Conservation (phyloP, 495 filamentous ascomycete species). For the Podospora didyma region DNA sequence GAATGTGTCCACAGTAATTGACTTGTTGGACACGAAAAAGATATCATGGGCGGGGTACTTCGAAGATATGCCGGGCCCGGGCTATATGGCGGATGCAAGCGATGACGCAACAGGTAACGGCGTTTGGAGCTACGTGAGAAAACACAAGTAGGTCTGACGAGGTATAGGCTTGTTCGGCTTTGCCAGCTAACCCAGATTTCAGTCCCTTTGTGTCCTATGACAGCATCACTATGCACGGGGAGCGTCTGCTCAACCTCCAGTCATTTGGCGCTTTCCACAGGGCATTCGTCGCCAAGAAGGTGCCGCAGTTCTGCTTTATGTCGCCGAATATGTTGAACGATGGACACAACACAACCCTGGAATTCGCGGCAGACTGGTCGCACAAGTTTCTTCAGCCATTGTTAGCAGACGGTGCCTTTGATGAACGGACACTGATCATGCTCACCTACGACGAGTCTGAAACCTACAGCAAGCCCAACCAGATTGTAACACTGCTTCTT, state of each 20-base stretch:
- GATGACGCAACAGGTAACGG: conserved; percentile 42
- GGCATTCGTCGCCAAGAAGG: conserved; percentile 48
- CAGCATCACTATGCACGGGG: conserved; percentile 46
- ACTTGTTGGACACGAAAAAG: conserved; percentile 58
- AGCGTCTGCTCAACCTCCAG: conserved; percentile 54
- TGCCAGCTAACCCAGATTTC: conserved; percentile 11
- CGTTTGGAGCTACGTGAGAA: conserved; percentile 62
- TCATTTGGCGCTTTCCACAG: conserved; percentile 56
- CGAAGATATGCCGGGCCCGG: conserved; percentile 61
- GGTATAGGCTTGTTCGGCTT: not conserved
- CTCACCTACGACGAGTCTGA: conserved; percentile 66
- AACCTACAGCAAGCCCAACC: conserved; percentile 53
- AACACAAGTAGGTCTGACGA: conserved; percentile 52
- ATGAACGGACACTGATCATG: conserved; percentile 58
- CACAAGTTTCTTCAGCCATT: conserved; percentile 55
- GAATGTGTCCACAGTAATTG: conserved; percentile 65
- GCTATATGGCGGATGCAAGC: conserved; percentile 58
- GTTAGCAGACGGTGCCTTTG: conserved; percentile 54
- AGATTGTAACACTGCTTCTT: conserved; percentile 58
- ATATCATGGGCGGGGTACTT: conserved; percentile 67
- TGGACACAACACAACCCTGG: conserved; percentile 62
- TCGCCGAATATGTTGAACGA: conserved; percentile 71
- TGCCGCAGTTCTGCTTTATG: conserved; percentile 67
- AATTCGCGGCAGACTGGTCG: conserved; percentile 56
- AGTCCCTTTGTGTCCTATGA: conserved; percentile 50